phyloP scores from a whole-genome alignment of 129 eudicot species.

The Artemisia tridentata region DNA sequence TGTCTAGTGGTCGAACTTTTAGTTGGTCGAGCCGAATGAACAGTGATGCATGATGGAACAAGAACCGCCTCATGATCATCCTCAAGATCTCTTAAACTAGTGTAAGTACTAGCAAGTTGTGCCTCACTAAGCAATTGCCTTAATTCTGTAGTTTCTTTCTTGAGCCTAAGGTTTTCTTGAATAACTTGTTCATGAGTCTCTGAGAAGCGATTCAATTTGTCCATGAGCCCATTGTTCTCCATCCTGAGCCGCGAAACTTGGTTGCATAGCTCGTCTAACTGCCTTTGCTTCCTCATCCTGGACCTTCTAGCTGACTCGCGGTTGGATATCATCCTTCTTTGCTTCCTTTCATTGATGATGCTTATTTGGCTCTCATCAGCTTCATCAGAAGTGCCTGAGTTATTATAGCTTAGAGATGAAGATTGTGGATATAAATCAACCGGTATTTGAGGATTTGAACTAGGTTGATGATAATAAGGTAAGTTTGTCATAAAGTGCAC shows the following conservation, averaged over 20 bases:
- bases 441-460: conserved; percentile 33
- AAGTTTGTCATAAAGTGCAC: conserved; percentile 39
- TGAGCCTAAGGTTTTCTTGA: conserved; percentile 65
- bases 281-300: conserved; percentile 90
- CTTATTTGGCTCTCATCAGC: conserved; percentile 58
- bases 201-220: conserved; percentile 55
- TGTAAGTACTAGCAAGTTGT: conserved; percentile 51
- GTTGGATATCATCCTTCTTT: conserved; percentile 88
- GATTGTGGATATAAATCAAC: conserved; percentile 44
- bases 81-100: conserved; percentile 54
- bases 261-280: conserved; percentile 81
- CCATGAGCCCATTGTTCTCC: conserved; percentile 63
- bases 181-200: conserved; percentile 58
- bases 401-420: conserved; percentile 48
- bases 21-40: conserved; percentile 53
- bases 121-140: conserved; percentile 53
- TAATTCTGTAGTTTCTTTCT: conserved; percentile 68
- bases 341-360: conserved; percentile 71
- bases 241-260: conserved; percentile 70
- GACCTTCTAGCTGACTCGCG: conserved; percentile 87
- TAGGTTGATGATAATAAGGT: conserved; percentile 31
- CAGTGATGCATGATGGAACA: conserved; percentile 59
- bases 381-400: conserved; percentile 81
- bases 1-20: conserved; percentile 30
- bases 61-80: conserved; percentile 36